Evolutionary conservation across 176 grass and related monocot species (phyloP), one percentile per base, ranked within the genome.

Genomic region (Phyllostachys edulis): DNA sequence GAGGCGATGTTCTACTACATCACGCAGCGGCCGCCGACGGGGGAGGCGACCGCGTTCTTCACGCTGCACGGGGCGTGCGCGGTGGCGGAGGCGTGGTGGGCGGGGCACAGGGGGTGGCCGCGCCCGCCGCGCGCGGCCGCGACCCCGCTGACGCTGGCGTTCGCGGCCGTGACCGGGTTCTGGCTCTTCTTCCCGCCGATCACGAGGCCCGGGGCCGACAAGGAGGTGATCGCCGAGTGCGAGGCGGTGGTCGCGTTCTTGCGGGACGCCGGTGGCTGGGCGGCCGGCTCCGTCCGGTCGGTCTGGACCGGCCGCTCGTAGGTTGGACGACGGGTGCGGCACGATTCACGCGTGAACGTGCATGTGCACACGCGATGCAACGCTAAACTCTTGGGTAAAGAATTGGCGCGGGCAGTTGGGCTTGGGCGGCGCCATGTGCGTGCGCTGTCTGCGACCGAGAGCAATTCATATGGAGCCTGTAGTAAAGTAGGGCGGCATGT

Each of bases 141-240:
- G 13, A 73, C 88, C 34, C 62, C 59, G 66, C 79, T 93, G 0
- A 85, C 73, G 29, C 13, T 96, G 67, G 89, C 38, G 11, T 91
- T 93, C 67, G 80, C 93, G 9, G 9, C 3, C 7, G 29, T 14
- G 4, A 93, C 88, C 32, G 86, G 5, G 7, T 93, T 80, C 55
- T 91, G 94, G 81, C 85, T 93, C 61, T 96, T 96, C 84, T 93
- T 91, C 82, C 89, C 89, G 39, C 89, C 88, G 6, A 49, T 96
- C 63, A 79, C 80, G 12, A 79, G 87, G 76, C 76, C 79, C 16
- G 82, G 84, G 4, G 70, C 72, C 1, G 88, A 89, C 78, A 87
- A 89, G 82, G 11, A 51, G 32, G 46, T 61, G 2, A 24, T 96
- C 37, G 89, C 87, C 45, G 94, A 96, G 81, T 56, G 68, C 50